These are phyloP conservation scores for Chrysopogon serrulatus DNA, from an alignment of 176 grass and related monocot species.

Conservation along the genomic window DNA sequence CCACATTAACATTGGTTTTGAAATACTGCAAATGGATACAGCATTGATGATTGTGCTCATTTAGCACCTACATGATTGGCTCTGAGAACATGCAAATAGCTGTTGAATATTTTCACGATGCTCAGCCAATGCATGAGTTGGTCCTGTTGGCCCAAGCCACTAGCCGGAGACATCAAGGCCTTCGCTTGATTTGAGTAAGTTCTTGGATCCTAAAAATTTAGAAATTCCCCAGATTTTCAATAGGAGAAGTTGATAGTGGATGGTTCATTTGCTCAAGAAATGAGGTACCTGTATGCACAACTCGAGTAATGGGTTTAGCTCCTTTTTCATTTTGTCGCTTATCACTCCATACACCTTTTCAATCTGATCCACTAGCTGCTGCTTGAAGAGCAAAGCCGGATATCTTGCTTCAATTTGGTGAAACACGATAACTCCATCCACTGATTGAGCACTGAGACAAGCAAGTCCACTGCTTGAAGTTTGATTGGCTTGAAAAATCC, in stretches of 20 bases:
- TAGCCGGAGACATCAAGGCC: constrained; percentile 21
- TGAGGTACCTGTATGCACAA: constrained; percentile 64
- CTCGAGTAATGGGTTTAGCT: constrained; percentile 78
- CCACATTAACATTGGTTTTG: background rate
- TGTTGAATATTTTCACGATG: constrained; percentile 59
- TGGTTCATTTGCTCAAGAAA: constrained; percentile 12
- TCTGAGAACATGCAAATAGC: constrained; percentile 55
- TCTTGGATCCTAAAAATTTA: constrained; percentile 44
- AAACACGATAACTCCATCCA: constrained; percentile 35
- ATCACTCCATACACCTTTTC: constrained; percentile 76
- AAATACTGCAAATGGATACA: constrained; percentile 13
- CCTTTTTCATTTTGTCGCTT: constrained; percentile 68
- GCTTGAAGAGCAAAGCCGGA: constrained; percentile 81
- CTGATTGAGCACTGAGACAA: constrained; percentile 45
- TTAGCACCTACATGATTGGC: constrained; percentile 60
- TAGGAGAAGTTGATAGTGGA: constrained; percentile 2
- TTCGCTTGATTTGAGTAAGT: constrained; percentile 31
- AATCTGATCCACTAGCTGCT: constrained; percentile 75
- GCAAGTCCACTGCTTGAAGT: constrained; percentile 51
- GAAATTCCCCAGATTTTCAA: constrained; percentile 16
- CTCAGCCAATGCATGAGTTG: constrained; percentile 43
- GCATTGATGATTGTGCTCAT: background rate
- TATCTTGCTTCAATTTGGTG: constrained; percentile 72
- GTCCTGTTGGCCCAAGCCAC: constrained; percentile 35
- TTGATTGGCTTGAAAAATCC: constrained; percentile 59